These are phyloP conservation scores for Hymenoscyphus albidus DNA, from an alignment of 2,329 filamentous ascomycete species.

Conservation along the genomic window DNA sequence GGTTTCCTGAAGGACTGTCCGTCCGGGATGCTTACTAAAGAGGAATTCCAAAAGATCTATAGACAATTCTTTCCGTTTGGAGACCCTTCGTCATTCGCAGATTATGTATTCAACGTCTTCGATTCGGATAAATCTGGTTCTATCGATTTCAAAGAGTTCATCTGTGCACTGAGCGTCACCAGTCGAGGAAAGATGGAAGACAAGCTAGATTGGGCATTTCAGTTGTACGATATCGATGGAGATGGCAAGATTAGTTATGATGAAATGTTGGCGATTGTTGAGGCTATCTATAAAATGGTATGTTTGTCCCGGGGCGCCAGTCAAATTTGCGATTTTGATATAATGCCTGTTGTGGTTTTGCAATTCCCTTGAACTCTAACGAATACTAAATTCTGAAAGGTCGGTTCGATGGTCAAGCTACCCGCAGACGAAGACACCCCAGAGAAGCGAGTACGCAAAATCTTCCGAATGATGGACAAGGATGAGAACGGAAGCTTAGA, in stretches of 20 bases:
- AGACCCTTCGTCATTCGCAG: constrained; percentile 93
- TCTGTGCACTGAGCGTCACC: constrained; percentile 94
- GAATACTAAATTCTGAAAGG: constrained; percentile 48
- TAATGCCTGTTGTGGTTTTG: neutral
- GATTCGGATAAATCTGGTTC: constrained; percentile 95
- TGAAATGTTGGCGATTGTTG: constrained; percentile 97
- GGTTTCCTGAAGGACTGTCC: constrained; percentile 98
- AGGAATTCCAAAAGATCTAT: constrained; percentile 99
- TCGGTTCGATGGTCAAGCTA: constrained; percentile 98
- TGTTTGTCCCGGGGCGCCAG: constrained; percentile 15
- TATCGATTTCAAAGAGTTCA: constrained; percentile 99
- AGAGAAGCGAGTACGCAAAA: constrained; percentile 96
- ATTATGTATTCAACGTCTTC: constrained; percentile 99
- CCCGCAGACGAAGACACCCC: constrained; percentile 98
- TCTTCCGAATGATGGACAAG: constrained; percentile 99
- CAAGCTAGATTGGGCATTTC: constrained; percentile 98
- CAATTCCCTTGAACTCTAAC: neutral
- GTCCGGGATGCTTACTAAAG: constrained; percentile 92
- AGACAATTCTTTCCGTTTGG: constrained; percentile 99
- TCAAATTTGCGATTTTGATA: neutral
- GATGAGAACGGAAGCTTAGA: constrained; percentile 97
- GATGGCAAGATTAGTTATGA: constrained; percentile 99
- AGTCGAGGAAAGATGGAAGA: constrained; percentile 98
- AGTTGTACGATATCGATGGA: constrained; percentile 97
- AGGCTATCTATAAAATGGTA: constrained; percentile 99